Evolutionary conservation across 2,329 filamentous ascomycete genomes (phyloP).

Genomic region (Zarea fungicola): DNA sequence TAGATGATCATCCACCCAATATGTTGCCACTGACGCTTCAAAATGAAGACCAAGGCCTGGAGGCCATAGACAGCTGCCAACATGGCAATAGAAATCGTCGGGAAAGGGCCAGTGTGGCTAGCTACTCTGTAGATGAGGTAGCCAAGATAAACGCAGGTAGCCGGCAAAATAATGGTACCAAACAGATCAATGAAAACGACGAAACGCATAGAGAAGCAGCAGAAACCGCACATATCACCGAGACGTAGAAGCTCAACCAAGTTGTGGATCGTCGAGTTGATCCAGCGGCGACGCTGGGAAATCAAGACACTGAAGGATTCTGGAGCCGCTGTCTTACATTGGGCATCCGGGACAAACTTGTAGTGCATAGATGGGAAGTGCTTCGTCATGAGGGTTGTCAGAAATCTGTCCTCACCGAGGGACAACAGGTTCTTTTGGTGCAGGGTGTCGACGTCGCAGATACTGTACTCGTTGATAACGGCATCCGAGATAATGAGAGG

Average conservation of each 20-base stretch:
- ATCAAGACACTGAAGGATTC: conserved; percentile 91
- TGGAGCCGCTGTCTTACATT: conserved; percentile 87
- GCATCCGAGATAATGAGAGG: conserved; percentile 89
- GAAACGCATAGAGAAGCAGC: conserved; percentile 97
- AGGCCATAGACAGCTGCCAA: conserved; percentile 90
- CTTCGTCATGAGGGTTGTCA: conserved; percentile 97
- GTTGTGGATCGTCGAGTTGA: conserved; percentile 98
- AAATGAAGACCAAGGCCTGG: conserved; percentile 91
- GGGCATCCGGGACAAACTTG: conserved; percentile 92
- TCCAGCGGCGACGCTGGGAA: conserved; percentile 98
- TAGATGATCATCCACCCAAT: conserved; percentile 99
- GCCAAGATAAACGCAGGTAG: conserved; percentile 78
- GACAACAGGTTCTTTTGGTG: conserved; percentile 96
- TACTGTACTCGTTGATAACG: conserved; percentile 81
- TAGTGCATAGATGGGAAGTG: conserved; percentile 93
- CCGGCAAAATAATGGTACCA: conserved; percentile 86
- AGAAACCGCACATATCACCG: conserved; percentile 96
- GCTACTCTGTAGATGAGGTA: conserved; percentile 82
- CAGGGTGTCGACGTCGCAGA: conserved; percentile 86
- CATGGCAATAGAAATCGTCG: conserved; percentile 82
- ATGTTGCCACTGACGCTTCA: conserved; percentile 97
- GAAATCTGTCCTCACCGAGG: conserved; percentile 92
- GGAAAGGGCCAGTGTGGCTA: conserved; percentile 67
- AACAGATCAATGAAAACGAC: conserved; percentile 91
- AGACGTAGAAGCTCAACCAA: conserved; percentile 84